Conservation (phyloP, 2,329 filamentous ascomycete species). For the Graphilbum sp. region DNA sequence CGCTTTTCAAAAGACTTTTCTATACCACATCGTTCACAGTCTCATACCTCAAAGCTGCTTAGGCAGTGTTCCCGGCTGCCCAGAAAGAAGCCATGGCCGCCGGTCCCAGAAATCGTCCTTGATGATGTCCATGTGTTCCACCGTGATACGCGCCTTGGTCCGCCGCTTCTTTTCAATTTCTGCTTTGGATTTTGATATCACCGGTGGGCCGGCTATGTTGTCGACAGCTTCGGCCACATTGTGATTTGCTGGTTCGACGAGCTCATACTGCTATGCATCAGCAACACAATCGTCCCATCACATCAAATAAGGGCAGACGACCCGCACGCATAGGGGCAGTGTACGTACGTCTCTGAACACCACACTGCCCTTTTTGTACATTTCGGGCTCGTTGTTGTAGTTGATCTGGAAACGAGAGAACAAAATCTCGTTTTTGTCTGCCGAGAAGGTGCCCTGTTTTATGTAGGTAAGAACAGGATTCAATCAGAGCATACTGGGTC, state of each 20-base stretch:
- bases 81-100: conserved; percentile 69
- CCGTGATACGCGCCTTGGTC: conserved; percentile 62
- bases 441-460: conserved; percentile 59
- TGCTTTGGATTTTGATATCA: conserved; percentile 59
- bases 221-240: conserved; percentile 30
- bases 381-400: conserved; percentile 91
- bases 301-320: no score
- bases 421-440: conserved; percentile 91
- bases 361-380: conserved; percentile 86
- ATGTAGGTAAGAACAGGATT: no score
- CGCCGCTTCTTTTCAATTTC: conserved; percentile 73
- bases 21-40: conserved; percentile 6
- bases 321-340: no score
- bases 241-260: conserved; percentile 42
- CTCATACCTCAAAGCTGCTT: conserved; percentile 25
- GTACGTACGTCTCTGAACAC: conserved; percentile 65
- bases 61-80: conserved; percentile 55
- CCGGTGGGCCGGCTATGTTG: conserved; percentile 31
- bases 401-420: conserved; percentile 84
- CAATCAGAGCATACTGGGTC: no score
- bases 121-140: conserved; percentile 87
- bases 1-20: no score
- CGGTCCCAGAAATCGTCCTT: conserved; percentile 86
- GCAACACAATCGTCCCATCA: neutral
- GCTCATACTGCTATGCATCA: conserved; percentile 39